Conservation (phyloP, 805 yeast genomes). For the Jamesozyma jinghongensis region DNA sequence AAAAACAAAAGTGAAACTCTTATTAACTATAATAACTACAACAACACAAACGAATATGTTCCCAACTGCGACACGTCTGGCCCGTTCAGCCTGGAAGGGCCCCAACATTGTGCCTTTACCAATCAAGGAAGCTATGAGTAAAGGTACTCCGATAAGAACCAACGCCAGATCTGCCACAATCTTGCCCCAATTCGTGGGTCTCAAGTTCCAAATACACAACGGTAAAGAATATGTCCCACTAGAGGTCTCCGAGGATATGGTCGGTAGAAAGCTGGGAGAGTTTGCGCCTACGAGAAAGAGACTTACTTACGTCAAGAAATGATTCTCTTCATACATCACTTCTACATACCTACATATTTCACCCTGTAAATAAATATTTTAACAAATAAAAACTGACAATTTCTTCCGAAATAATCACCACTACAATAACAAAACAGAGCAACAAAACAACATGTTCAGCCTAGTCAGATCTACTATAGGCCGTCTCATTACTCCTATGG, state of each 20-base stretch:
- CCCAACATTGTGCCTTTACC: conserved; percentile 94
- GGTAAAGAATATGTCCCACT: conserved; percentile 90
- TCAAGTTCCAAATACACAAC: conserved; percentile 90
- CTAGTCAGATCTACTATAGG: no score
- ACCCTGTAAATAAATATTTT: no score
- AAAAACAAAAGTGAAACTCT: no score
- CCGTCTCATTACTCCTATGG: no score
- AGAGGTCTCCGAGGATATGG: conserved; percentile 89
- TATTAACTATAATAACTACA: no score
- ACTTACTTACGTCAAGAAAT: conserved; percentile 62
- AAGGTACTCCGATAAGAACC: conserved; percentile 85
- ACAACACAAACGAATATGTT: conserved; percentile 1
- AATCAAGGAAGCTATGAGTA: conserved; percentile 71
- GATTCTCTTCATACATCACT: not conserved
- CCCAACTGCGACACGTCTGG: conserved; percentile 26
- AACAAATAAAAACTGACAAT: no score
- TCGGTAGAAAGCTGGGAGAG: conserved; percentile 90
- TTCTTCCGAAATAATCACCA: not conserved
- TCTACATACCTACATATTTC: no score
- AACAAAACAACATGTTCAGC: no score
- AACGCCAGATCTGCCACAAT: conserved; percentile 92
- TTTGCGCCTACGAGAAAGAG: conserved; percentile 90
- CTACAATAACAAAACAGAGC: not conserved
- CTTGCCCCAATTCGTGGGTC: conserved; percentile 90
- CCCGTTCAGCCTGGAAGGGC: conserved; percentile 60